Percentiles rank a stretch among this genome's conserved stretches.
Evolutionary conservation across 768 basidiomycete genomes (phyloP).

Genomic region (Xerocomellus dryophilus): DNA sequence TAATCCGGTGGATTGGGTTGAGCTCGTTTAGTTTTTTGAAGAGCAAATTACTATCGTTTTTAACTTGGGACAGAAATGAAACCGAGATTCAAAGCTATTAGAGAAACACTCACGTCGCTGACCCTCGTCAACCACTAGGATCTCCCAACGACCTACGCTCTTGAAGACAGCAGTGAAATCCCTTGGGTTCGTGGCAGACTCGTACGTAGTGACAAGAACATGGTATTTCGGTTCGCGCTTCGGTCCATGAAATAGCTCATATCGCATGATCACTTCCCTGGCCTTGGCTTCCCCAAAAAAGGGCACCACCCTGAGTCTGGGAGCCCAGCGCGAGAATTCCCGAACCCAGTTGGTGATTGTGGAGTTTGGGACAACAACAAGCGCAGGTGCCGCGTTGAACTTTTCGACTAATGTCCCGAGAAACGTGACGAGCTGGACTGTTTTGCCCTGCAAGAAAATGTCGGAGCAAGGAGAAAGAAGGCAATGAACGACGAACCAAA

Average conservation of each 20-base stretch:
- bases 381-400: slow-evolving; percentile 66
- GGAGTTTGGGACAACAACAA: slow-evolving; percentile 95
- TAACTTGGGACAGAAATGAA: slow-evolving; percentile 51
- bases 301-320: slow-evolving; percentile 71
- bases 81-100: not conserved
- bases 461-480: slow-evolving; percentile 2
- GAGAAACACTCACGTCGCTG: slow-evolving; percentile 66
- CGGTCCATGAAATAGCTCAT: slow-evolving; percentile 69
- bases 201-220: slow-evolving; percentile 91
- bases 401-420: slow-evolving; percentile 60
- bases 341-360: slow-evolving; percentile 95
- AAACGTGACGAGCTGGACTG: slow-evolving; percentile 87
- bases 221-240: slow-evolving; percentile 69
- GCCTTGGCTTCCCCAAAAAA: slow-evolving; percentile 80
- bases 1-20: slow-evolving; percentile 72
- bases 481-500: slow-evolving; percentile 46
- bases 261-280: slow-evolving; percentile 75
- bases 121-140: slow-evolving; percentile 90
- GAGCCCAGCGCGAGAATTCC: slow-evolving; percentile 81
- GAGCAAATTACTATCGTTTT: slow-evolving; percentile 74
- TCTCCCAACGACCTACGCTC: slow-evolving; percentile 85
- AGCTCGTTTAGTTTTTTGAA: slow-evolving; percentile 83
- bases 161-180: slow-evolving; percentile 79
- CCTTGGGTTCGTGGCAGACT: slow-evolving; percentile 64
- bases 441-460: slow-evolving; percentile 64